Evolutionary conservation across 2,329 filamentous ascomycete species (phyloP).

Genomic region (Cercospora brassicicola): DNA sequence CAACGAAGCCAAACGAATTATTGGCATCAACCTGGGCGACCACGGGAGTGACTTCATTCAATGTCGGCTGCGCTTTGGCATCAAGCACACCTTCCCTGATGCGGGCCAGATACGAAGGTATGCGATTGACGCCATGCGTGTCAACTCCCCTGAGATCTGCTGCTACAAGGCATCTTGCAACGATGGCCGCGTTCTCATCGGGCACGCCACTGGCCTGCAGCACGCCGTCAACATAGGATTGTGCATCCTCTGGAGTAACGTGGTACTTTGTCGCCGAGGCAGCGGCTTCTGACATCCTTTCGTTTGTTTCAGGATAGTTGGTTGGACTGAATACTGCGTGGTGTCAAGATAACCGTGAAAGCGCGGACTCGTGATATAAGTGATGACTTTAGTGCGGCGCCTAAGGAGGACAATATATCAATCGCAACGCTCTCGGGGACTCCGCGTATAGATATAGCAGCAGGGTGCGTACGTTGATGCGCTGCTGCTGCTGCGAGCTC

Average conservation of each 20-base stretch:
- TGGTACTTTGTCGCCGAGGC: constrained; percentile 18
- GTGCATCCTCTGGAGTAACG: constrained; percentile 37
- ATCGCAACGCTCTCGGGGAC: background rate
- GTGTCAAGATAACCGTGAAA: background rate
- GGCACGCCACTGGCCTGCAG: constrained; percentile 64
- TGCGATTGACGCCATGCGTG: constrained; percentile 74
- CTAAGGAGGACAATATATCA: background rate
- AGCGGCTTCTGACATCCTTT: background rate
- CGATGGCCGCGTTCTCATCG: constrained; percentile 57
- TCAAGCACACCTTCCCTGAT: constrained; percentile 69
- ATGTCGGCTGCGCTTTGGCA: constrained; percentile 57
- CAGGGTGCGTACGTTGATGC: background rate
- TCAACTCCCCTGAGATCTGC: constrained; percentile 78
- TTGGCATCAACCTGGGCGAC: constrained; percentile 67
- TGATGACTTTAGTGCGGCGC: background rate
- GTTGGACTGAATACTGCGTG: background rate
- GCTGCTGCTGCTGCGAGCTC: background rate
- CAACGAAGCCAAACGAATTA: constrained; percentile 75
- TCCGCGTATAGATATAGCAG: background rate
- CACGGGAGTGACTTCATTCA: constrained; percentile 66
- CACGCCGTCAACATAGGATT: constrained; percentile 54
- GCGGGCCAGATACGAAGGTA: constrained; percentile 74
- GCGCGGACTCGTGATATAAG: background rate
- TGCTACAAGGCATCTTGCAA: constrained; percentile 68
- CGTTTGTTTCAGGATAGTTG: background rate